Conservation (phyloP, 1,139 yeast genomes). For the Suhomyces atakaporum region DNA sequence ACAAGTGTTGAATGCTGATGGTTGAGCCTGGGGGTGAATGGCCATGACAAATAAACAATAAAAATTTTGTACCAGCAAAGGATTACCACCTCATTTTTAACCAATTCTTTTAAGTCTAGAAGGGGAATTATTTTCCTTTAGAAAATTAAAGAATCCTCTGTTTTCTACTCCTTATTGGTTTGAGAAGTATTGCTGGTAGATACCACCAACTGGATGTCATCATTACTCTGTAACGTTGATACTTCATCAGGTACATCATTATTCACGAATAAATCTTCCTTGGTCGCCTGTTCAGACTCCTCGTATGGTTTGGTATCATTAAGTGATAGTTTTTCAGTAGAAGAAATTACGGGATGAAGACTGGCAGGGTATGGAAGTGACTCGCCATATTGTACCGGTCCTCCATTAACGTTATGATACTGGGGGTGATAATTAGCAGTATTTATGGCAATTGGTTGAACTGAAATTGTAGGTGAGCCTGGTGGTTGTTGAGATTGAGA, state of each 20-base stretch:
- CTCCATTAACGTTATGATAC: conserved; percentile 12
- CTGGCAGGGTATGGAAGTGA: conserved; percentile 19
- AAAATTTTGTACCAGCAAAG: no score
- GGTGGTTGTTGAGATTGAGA: conserved; percentile 11
- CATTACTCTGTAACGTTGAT: conserved; percentile 18
- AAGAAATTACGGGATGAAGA: conserved; percentile 15
- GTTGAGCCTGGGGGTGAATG: no score
- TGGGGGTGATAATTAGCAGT: conserved; percentile 24
- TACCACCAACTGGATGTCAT: conserved; percentile 3
- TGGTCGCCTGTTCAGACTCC: conserved; percentile 1
- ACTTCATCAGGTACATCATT: conserved; percentile 17
- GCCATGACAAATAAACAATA: no score
- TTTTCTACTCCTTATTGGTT: no score
- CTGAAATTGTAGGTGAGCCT: conserved; percentile 13
- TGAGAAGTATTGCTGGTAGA: conserved; percentile 2
- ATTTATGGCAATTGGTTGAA: conserved; percentile 18
- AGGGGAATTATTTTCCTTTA: background rate
- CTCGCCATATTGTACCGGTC: conserved; percentile 15
- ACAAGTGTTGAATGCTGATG: no score
- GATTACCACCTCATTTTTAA: no score
- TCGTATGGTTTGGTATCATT: conserved; percentile 1
- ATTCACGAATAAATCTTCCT: conserved; percentile 1
- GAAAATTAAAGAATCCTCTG: no score
- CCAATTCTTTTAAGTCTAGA: no score
- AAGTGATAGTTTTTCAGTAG: conserved; percentile 11